A percentile compares a stretch with the other conserved stretches of the same genome.
Evolutionary conservation across 352 stramenopile species (phyloP).

Genomic region (Thalassiosira allenii): DNA sequence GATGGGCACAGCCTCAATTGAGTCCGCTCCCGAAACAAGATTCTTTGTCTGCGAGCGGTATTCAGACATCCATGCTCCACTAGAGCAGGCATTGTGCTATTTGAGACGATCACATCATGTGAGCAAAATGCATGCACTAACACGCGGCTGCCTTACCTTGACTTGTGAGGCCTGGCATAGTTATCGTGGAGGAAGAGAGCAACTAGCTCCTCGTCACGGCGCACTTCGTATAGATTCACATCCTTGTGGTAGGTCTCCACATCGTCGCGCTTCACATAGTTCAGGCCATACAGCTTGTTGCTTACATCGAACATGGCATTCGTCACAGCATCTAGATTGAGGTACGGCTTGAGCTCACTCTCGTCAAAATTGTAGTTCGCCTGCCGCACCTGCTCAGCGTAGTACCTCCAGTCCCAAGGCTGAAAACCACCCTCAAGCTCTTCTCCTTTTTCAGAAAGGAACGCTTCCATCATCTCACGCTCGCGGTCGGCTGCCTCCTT

Average conservation of each 20-base stretch:
- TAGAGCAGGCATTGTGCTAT: no score
- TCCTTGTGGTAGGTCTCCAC: slow-evolving; percentile 83
- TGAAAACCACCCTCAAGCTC: slow-evolving; percentile 71
- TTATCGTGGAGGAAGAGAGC: slow-evolving; percentile 87
- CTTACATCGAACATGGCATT: slow-evolving; percentile 84
- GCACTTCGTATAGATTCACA: slow-evolving; percentile 86
- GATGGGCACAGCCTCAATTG: slow-evolving; percentile 76
- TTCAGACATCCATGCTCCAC: slow-evolving; percentile 83
- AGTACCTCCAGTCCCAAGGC: slow-evolving; percentile 86
- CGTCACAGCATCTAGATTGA: slow-evolving; percentile 78
- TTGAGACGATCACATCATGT: no score
- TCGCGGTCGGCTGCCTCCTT: slow-evolving; percentile 80
- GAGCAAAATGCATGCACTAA: no score
- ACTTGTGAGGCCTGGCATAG: slow-evolving; percentile 77
- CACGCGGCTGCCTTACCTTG: no score
- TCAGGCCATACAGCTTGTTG: slow-evolving; percentile 82
- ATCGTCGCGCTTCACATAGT: slow-evolving; percentile 74
- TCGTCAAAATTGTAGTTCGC: slow-evolving; percentile 86
- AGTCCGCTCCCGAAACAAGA: slow-evolving; percentile 50
- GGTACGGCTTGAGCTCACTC: slow-evolving; percentile 83
- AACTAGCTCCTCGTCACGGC: slow-evolving; percentile 64
- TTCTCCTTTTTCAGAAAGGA: slow-evolving; percentile 66
- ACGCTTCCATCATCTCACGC: slow-evolving; percentile 74
- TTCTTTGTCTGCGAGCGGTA: slow-evolving; percentile 83
- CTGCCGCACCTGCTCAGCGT: slow-evolving; percentile 82